Conservation (phyloP, 495 filamentous ascomycete genomes). For the Tuber calosporum region DNA sequence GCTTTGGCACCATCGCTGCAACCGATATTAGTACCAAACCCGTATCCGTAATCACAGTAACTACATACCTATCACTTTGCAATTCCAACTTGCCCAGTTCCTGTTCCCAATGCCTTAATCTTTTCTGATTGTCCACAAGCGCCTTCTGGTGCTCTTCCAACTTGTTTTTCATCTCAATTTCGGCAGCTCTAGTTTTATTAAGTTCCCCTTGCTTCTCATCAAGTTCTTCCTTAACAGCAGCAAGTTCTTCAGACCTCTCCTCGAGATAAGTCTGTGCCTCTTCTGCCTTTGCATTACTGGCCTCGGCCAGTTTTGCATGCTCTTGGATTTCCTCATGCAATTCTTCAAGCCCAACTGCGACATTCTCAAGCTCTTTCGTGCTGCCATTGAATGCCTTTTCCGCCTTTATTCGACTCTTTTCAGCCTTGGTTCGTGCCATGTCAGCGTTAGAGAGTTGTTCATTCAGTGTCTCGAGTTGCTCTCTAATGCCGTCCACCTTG, state of each 20-base stretch:
- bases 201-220: constrained; percentile 80
- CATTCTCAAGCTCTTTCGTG: constrained; percentile 64
- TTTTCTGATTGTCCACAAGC: constrained; percentile 77
- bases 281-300: constrained; percentile 65
- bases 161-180: constrained; percentile 98
- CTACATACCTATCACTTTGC: constrained; percentile 57
- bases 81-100: constrained; percentile 73
- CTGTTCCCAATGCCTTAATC: constrained; percentile 74
- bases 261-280: constrained; percentile 77
- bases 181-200: constrained; percentile 79
- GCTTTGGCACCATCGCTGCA: constrained; percentile 32
- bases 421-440: constrained; percentile 76
- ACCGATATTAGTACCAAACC: neutral
- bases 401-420: constrained; percentile 83
- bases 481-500: constrained; percentile 85
- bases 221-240: constrained; percentile 70
- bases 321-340: constrained; percentile 68
- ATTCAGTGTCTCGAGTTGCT: constrained; percentile 70
- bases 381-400: constrained; percentile 70
- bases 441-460: constrained; percentile 80
- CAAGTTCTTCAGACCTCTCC: constrained; percentile 71
- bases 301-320: constrained; percentile 67
- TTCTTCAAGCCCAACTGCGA: constrained; percentile 62
- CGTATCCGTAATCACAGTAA: neutral
- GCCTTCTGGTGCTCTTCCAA: constrained; percentile 92